Base-by-base conservation (phyloP, 1,284 basidiomycete species). In the Puccinia brachypodii region DNA sequence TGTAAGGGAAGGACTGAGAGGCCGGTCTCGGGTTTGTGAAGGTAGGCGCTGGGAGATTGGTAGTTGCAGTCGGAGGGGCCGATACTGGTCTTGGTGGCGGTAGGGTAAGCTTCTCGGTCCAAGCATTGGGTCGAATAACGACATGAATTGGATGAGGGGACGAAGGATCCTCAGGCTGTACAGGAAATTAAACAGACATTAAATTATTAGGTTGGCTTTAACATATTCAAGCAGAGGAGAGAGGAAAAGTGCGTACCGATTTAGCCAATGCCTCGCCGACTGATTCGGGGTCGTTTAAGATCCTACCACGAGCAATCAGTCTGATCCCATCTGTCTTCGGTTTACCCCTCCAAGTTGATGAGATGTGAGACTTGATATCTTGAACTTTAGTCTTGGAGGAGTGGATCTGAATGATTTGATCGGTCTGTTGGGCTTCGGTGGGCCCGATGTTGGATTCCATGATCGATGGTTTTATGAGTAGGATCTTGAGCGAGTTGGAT, bases 131-230 rank as follows among this genome's bases (percentile, higher is more conserved):
- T 25, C 80, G 56, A 25, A 81, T 66, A 25, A 81, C 72, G 47
- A 81, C 80, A 76, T 81, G 80, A 25, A 81, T 68, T 36, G 80
- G 72, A 50, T 81, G 80, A 31, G 80, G 28, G 25, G 62, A n/a
- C 2, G 33, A 40, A 6, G 44, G n/a, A 76, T 76, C 71, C 11
- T 62, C 80, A 44, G 80, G 73, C 80, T 81, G 44, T n/a, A n/a
- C 40, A 13, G 28, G 1, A 19, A 53, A 50, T 0, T 25, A 74
- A 50, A n/a, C 2, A 38, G 8, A 47, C 31, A 25, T 62, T 9
- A 33, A 36, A 40, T 33, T 16, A 40, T 7, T 16, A 38, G 38
- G 14, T 33, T 13, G 64, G 33, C 28, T 38, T 28, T 38, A 68
- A 38, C 11, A 38, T 68, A 33, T n/a, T 13, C 33, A 50, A 31